Evolutionary conservation across 139 green algal genomes (phyloP), one percentile per base, ranked within the genome.

Genomic region (Micractinium sp.): DNA sequence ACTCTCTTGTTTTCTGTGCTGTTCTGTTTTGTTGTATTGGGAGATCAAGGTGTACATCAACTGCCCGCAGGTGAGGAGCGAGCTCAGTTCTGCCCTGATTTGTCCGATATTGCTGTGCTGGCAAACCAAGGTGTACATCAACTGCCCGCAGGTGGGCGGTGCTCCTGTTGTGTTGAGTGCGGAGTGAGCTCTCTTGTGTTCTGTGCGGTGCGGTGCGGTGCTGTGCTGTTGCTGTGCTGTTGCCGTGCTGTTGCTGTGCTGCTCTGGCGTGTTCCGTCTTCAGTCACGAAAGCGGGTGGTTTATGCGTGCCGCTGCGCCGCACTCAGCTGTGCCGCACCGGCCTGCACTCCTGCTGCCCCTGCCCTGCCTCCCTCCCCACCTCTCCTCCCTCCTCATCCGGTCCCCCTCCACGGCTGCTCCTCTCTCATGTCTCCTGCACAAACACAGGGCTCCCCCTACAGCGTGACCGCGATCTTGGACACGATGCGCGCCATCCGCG

Each of bases 31-130:
- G 63, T 71, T 71, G 63, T 2, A 27, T 71, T 2, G 63, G 69
- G 95, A 98, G n/a, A 99, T 99, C 81, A 95, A 96, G 77, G 89
- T 99, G 36, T 99, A 99, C 93, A 98, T 99, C 91, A 99, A 99
- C 92, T 97, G 93, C 47, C 20, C 27, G 31, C 53, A 71, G 53
- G 80, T 74, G 53, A 63, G 14, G n/a, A n/a, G n/a, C n/a, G n/a
- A n/a, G n/a, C n/a, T n/a, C n/a, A n/a, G n/a, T n/a, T n/a, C n/a
- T 71, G 20, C 2, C 18, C 20, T 25, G 63, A 5, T 2, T 12
- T 27, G 22, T 23, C 2, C 63, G 7, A 23, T 25, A 25, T 71
- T 16, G 63, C 18, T 71, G 63, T 2, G 14, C 18, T 2, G 63
- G 69, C 95, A 98, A 29, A 99, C 99, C 81, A 95, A 96, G 77